Evolutionary conservation across 1,139 yeast genomes (phyloP).

Genomic region (Candida glucosophila): DNA sequence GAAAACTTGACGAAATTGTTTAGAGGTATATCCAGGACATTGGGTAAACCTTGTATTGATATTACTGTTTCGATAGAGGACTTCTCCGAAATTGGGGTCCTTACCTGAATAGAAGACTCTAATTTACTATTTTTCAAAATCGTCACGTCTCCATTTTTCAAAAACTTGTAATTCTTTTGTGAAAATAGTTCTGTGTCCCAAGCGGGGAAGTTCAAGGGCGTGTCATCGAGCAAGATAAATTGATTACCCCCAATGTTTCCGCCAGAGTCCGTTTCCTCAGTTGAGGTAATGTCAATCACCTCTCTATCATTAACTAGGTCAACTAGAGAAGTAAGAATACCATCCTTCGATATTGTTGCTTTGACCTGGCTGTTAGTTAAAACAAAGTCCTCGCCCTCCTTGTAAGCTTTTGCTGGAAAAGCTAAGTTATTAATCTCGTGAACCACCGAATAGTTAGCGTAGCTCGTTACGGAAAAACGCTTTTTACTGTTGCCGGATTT

Average conservation of each 20-base stretch:
- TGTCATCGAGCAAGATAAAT: constrained; percentile 74
- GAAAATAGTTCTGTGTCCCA: constrained; percentile 96
- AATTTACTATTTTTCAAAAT: constrained; percentile 49
- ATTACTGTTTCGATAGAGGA: constrained; percentile 63
- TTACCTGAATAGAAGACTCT: constrained; percentile 54
- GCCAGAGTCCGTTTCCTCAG: constrained; percentile 31
- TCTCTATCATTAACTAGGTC: constrained; percentile 60
- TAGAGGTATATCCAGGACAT: constrained; percentile 19
- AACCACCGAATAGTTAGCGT: background rate
- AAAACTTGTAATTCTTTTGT: constrained; percentile 54
- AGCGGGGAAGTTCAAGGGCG: constrained; percentile 86
- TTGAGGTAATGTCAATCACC: constrained; percentile 48
- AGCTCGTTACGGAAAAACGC: too few relatives aligned
- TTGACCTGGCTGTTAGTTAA: constrained; percentile 54
- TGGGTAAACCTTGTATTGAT: constrained; percentile 52
- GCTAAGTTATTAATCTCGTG: constrained; percentile 13
- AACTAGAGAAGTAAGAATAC: constrained; percentile 58
- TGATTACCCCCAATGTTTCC: constrained; percentile 58
- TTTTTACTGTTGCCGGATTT: background rate
- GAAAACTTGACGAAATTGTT: constrained; percentile 43
- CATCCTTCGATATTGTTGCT: constrained; percentile 51
- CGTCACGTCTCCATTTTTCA: constrained; percentile 33
- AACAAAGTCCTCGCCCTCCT: constrained; percentile 30
- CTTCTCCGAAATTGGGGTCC: constrained; percentile 45
- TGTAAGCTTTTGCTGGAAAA: constrained; percentile 39